A percentile compares a stretch with the other conserved stretches of the same genome.
Evolutionary conservation across 768 basidiomycete genomes (phyloP).

Genomic region (Suillus subalutaceus): DNA sequence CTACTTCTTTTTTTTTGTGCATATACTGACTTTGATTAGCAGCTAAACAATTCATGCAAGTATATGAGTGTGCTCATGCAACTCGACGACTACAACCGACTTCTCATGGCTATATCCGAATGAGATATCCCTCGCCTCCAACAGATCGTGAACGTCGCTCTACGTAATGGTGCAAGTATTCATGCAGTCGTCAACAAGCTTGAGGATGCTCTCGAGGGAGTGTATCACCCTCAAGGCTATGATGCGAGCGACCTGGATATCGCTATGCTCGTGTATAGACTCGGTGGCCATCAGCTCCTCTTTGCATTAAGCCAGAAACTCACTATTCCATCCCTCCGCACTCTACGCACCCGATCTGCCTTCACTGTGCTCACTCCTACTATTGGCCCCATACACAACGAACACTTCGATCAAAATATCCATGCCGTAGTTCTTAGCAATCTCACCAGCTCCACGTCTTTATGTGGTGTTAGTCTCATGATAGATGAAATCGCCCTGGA

Average conservation of each 20-base stretch:
- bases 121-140: constrained; percentile 10
- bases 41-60: background rate
- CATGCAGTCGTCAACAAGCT: background rate
- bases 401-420: constrained; percentile 16
- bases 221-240: background rate
- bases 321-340: constrained; percentile 16
- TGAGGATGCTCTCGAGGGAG: constrained; percentile 5
- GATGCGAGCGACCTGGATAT: constrained; percentile 15
- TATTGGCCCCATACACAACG: constrained; percentile 6
- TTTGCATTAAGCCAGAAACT: constrained; percentile 18
- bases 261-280: constrained; percentile 5
- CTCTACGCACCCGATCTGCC: background rate
- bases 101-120: constrained; percentile 6
- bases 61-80: background rate
- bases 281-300: constrained; percentile 14
- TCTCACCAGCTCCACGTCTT: background rate
- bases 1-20: background rate
- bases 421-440: constrained; percentile 10
- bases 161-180: constrained; percentile 14
- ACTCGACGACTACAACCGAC: background rate
- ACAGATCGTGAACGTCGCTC: constrained; percentile 8
- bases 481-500: constrained; percentile 19
- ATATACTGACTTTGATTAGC: background rate
- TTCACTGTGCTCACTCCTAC: constrained; percentile 15
- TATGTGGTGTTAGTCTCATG: constrained; percentile 11